These are phyloP conservation scores for Russula dissimulans DNA, from an alignment of 768 basidiomycete species.

Conservation along the genomic window DNA sequence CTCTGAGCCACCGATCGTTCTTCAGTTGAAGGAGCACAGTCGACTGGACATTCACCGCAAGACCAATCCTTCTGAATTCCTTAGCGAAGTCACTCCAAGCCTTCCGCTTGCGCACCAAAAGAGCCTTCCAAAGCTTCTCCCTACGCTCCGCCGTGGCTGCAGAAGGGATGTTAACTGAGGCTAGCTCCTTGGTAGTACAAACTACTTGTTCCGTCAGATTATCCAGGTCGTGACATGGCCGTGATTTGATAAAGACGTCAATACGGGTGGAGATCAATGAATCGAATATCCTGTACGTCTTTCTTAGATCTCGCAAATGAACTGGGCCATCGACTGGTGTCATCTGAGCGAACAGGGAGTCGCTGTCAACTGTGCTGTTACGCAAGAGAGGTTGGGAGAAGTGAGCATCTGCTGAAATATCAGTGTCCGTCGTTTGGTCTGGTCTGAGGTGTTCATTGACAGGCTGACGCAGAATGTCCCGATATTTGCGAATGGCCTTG, in stretches of 20 bases:
- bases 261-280: conserved; percentile 36
- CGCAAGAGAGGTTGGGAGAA: not conserved
- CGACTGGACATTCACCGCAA: conserved; percentile 62
- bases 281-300: conserved; percentile 44
- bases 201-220: conserved; percentile 57
- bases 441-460: conserved; percentile 32
- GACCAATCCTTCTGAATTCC: conserved; percentile 72
- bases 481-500: conserved; percentile 84
- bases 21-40: conserved; percentile 50
- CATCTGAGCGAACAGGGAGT: not conserved
- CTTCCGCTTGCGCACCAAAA: conserved; percentile 76
- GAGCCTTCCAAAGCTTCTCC: conserved; percentile 57
- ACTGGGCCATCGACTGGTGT: conserved; percentile 17
- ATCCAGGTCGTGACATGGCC: conserved; percentile 39
- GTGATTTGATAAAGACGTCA: conserved; percentile 32
- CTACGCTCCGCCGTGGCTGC: conserved; percentile 40
- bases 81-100: conserved; percentile 89
- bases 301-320: conserved; percentile 40
- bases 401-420: not conserved
- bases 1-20: conserved; percentile 53
- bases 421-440: not conserved
- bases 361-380: not conserved
- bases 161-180: conserved; percentile 34
- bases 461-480: conserved; percentile 79
- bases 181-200: conserved; percentile 47